A percentile compares a stretch with the other conserved stretches of the same genome.
Evolutionary conservation across 352 stramenopile species (phyloP).

Genomic region (Globisporangium sylvaticum): DNA sequence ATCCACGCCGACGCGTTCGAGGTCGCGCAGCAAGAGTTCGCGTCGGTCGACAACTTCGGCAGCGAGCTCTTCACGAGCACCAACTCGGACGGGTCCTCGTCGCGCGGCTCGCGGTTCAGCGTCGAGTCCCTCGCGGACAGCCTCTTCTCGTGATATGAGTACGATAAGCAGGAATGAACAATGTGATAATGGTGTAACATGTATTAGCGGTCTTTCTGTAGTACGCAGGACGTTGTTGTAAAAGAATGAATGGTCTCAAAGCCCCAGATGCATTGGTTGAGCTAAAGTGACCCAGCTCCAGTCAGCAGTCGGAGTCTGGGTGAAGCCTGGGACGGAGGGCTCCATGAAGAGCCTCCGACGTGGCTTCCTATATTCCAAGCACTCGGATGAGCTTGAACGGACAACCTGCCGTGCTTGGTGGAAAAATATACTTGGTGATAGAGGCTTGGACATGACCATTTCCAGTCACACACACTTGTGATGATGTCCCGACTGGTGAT

Average conservation of each 20-base stretch:
- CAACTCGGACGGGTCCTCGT: not conserved
- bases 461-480: too few species aligned
- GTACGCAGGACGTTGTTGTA: not conserved
- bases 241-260: not conserved
- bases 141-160: not conserved
- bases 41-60: not conserved
- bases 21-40: conserved; percentile 7
- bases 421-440: too few species aligned
- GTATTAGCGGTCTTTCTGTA: not conserved
- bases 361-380: too few species aligned
- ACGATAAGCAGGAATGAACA: not conserved
- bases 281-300: too few species aligned
- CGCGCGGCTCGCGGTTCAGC: not conserved
- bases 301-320: too few species aligned
- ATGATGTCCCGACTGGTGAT: too few species aligned
- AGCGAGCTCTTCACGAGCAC: conserved; percentile 7
- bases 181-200: not conserved
- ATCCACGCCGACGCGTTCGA: not conserved
- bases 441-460: too few species aligned
- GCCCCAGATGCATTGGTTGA: not conserved
- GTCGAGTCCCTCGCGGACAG: not conserved
- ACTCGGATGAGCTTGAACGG: too few species aligned
- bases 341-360: too few species aligned
- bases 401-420: too few species aligned
- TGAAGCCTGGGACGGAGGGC: too few species aligned